Evolutionary conservation across 2,329 filamentous ascomycete genomes (phyloP), one percentile per base, ranked within the genome.

Genomic region (Nannizziopsis barbatae): DNA sequence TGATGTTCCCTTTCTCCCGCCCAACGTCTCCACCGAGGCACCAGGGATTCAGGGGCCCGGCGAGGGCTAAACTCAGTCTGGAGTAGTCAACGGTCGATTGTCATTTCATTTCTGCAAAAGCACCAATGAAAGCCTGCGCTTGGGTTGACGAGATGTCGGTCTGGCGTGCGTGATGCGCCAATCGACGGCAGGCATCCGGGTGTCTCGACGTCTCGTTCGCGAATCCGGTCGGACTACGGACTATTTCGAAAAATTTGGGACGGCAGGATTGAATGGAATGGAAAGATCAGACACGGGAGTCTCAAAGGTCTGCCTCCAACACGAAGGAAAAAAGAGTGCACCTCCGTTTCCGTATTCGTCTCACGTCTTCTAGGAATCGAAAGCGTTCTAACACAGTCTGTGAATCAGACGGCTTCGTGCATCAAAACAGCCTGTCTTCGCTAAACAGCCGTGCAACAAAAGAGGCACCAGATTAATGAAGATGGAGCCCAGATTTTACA

Each of bases 21-120:
- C 31, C 42, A 37, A 32, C n/a, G 44, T 31, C 44, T 46, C 44
- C 44, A 46, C 44, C 37, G 17, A 5, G 15, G 33, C 43, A 45
- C 38, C 35, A 45, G 43, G 44, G 44, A 37, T 22, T 27, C 17
- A 40, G 20, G 37, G 37, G 17, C 15, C 5, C 4, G 8, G 12
- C 37, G 14, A 20, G 7, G 10, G 17, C 17, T 46, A 39, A 46
- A 39, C 39, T 46, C 44, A 11, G 14, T 32, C 22, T 40, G 12
- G 22, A 17, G 35, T 37, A 46, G 39, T 45, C 3, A 46, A 10
- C 11, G 6, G 27, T 27, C 22, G 22, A 27, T 27, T 3, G 22
- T 27, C 22, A 27, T 27, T 27, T 27, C 22, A 27, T 27, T 27
- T 27, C 22, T 7, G 22, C 22, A 3, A 27, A 7, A 27, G 22